Percentiles rank a stretch among this genome's conserved stretches.
phyloP scores from a whole-genome alignment of 2,329 filamentous ascomycete genomes.

The Cordyceps cicadae region DNA sequence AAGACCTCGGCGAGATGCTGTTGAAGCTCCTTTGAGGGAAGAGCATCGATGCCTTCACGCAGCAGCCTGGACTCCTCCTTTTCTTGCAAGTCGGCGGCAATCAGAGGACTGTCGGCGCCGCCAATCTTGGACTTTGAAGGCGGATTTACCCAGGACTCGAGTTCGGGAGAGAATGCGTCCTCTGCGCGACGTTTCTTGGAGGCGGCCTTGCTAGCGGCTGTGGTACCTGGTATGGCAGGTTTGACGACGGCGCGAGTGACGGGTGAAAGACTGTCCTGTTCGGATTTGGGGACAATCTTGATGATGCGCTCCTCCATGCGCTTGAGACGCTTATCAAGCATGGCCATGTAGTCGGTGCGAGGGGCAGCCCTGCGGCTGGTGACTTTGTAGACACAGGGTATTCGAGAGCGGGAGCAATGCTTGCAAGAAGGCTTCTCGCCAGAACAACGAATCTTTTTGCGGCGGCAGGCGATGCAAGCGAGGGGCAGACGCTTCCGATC shows the following conservation, averaged over 20 bases:
- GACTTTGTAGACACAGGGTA: conserved; percentile 96
- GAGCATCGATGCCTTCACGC: conserved; percentile 70
- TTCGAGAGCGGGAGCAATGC: conserved; percentile 84
- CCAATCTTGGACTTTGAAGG: conserved; percentile 41
- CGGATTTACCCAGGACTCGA: conserved; percentile 71
- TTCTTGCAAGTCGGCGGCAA: conserved; percentile 51
- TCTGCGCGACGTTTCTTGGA: conserved; percentile 76
- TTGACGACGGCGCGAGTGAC: conserved; percentile 79
- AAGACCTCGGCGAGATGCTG: conserved; percentile 91
- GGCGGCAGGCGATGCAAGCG: conserved; percentile 88
- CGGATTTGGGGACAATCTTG: conserved; percentile 84
- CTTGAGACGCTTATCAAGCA: conserved; percentile 92
- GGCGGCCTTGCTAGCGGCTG: conserved; percentile 34
- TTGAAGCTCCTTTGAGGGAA: conserved; percentile 81
- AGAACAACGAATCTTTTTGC: conserved; percentile 97
- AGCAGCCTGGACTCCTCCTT: conserved; percentile 69
- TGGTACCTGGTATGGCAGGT: conserved; percentile 56
- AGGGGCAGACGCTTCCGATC: conserved; percentile 87
- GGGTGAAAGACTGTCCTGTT: conserved; percentile 56
- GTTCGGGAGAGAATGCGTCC: conserved; percentile 75
- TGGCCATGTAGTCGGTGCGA: conserved; percentile 96
- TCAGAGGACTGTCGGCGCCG: conserved; percentile 34
- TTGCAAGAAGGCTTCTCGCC: conserved; percentile 97
- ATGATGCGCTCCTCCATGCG: conserved; percentile 97
- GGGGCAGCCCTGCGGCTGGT: conserved; percentile 90